phyloP scores from a whole-genome alignment of 441 rosid species.

The Mallotus japonicus region DNA sequence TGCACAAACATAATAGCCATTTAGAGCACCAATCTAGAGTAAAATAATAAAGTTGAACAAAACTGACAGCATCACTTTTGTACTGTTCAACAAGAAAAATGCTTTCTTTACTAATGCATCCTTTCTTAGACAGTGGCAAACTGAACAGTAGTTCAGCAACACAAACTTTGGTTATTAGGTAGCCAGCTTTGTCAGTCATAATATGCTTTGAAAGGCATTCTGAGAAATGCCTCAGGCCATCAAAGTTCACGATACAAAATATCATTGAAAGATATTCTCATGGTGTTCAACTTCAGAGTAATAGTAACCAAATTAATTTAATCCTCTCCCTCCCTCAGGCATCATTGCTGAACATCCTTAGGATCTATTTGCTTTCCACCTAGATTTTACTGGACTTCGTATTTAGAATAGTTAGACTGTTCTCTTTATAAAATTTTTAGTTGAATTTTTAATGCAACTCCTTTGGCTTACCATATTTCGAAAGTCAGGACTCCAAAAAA shows the following conservation, averaged over 20 bases:
- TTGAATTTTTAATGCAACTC: not conserved
- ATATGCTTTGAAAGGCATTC: not conserved
- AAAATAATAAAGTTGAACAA: not conserved
- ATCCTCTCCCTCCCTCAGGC: not conserved
- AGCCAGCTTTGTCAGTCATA: not conserved
- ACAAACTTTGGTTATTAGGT: not conserved
- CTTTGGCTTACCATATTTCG: not conserved
- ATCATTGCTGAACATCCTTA: not conserved
- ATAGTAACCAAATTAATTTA: not conserved
- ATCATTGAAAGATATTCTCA: not conserved
- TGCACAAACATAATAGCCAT: not conserved
- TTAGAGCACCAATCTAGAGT: not conserved
- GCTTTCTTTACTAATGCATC: not conserved
- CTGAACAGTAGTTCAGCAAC: not conserved
- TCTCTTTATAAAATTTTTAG: not conserved
- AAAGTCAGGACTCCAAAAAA: too few relatives aligned
- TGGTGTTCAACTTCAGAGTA: not conserved
- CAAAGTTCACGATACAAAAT: not conserved
- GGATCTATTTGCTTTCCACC: not conserved
- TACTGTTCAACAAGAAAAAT: not conserved
- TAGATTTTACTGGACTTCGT: not conserved
- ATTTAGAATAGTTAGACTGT: not conserved
- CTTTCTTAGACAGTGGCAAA: not conserved
- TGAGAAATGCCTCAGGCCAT: not conserved
- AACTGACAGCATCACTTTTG: not conserved